These are phyloP conservation scores for Symbiodinium pilosum DNA, from an alignment of 73 alveolate genomes.

Conservation along the genomic window DNA sequence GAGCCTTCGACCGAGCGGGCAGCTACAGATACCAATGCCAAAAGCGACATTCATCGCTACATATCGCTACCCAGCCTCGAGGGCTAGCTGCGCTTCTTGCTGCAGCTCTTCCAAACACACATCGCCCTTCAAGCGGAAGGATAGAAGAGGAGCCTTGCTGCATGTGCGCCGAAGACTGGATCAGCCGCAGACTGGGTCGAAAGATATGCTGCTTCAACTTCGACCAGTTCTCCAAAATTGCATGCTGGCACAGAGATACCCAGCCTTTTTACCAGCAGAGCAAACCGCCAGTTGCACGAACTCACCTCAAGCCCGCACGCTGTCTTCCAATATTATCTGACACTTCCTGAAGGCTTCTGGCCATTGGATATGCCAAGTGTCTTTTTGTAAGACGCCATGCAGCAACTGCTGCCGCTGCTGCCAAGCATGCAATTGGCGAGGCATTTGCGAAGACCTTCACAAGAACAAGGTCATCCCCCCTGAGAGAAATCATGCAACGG, in stretches of 20 bases:
- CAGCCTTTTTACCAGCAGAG: neutral
- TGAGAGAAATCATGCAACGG: neutral
- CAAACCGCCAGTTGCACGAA: neutral
- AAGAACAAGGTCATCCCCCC: neutral
- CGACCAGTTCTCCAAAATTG: too few species aligned
- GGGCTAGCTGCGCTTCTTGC: neutral
- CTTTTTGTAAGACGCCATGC: constrained; percentile 5
- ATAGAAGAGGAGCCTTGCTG: neutral
- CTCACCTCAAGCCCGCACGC: neutral
- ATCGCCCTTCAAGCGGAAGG: neutral
- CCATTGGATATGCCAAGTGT: neutral
- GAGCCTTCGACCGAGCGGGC: neutral
- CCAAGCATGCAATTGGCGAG: neutral
- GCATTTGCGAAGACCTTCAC: neutral
- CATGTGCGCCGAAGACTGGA: too few species aligned
- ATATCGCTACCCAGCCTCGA: too few species aligned
- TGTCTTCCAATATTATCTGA: neutral
- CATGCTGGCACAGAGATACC: too few species aligned
- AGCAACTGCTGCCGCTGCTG: neutral
- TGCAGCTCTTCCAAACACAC: neutral
- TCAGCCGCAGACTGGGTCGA: too few species aligned
- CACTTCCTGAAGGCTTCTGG: too few species aligned
- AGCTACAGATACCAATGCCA: neutral
- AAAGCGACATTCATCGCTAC: too few species aligned
- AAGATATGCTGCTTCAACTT: too few species aligned